These are phyloP conservation scores for Pleurotus tuber-regium DNA, from an alignment of 768 basidiomycete species.

Conservation along the genomic window DNA sequence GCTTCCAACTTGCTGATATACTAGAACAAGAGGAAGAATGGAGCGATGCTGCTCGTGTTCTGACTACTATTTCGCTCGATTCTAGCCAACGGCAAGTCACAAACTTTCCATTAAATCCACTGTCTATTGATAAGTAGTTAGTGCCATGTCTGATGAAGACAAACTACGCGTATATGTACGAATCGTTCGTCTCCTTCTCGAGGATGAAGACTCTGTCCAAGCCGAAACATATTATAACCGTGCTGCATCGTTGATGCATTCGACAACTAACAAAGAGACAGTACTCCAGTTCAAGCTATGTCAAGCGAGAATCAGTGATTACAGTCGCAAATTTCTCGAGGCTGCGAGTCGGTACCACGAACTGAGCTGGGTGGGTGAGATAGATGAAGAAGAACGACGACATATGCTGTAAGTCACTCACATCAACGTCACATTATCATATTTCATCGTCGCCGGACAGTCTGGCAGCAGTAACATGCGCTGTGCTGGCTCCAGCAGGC, in stretches of 20 bases:
- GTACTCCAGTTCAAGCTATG: constrained; percentile 86
- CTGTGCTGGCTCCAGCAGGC: constrained; percentile 94
- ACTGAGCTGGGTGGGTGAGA: constrained; percentile 84
- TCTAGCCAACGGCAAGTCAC: constrained; percentile 77
- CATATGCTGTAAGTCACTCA: constrained; percentile 75
- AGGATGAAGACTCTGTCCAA: constrained; percentile 95
- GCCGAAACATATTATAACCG: constrained; percentile 99
- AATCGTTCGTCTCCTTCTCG: constrained; percentile 89
- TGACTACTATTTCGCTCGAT: constrained; percentile 92
- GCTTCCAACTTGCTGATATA: constrained; percentile 89
- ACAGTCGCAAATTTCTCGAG: constrained; percentile 88
- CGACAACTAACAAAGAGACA: constrained; percentile 74
- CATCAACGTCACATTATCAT: constrained; percentile 5
- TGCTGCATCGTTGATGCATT: constrained; percentile 85
- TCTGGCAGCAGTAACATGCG: constrained; percentile 90
- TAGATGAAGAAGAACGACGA: constrained; percentile 90
- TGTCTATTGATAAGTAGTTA: no score
- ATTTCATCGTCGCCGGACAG: constrained; percentile 34
- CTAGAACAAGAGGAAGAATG: constrained; percentile 91
- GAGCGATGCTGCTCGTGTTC: constrained; percentile 86
- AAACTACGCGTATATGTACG: constrained; percentile 90
- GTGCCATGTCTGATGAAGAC: constrained; percentile 73
- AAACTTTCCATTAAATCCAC: no score
- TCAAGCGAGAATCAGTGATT: constrained; percentile 94
- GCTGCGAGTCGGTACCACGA: constrained; percentile 95